Percentiles rank a stretch among this genome's conserved stretches.
Conservation (phyloP, 495 filamentous ascomycete genomes). For the Corynascus novoguineensis region DNA sequence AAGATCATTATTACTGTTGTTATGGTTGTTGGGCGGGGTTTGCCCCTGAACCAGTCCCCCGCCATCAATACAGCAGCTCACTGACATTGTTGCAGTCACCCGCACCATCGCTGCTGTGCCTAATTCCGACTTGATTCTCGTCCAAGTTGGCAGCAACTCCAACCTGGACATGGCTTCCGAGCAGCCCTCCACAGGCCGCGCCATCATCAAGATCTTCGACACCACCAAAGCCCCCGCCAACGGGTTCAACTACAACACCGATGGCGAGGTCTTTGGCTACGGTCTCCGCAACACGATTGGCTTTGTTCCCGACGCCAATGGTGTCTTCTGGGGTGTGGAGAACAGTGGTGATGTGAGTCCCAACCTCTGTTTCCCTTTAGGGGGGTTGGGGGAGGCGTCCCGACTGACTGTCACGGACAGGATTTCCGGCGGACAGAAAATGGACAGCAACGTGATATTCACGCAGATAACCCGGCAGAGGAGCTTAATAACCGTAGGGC, state of each 20-base stretch:
- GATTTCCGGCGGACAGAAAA: slow-evolving; percentile 33
- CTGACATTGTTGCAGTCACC: too few species aligned
- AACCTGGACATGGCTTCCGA: slow-evolving; percentile 53
- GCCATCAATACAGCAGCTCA: too few species aligned
- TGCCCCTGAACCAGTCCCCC: too few species aligned
- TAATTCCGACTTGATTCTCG: slow-evolving; percentile 45
- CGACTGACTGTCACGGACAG: slow-evolving; percentile 7
- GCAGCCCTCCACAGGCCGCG: slow-evolving; percentile 46
- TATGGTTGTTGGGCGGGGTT: too few species aligned
- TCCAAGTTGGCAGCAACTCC: slow-evolving; percentile 54
- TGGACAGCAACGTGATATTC: slow-evolving; percentile 51
- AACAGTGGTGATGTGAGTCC: slow-evolving; percentile 59
- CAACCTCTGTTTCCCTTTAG: slow-evolving; percentile 24
- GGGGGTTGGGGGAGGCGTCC: slow-evolving; percentile 1
- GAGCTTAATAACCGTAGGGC: slow-evolving; percentile 64
- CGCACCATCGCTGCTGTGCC: slow-evolving; percentile 56
- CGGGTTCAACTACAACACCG: slow-evolving; percentile 45
- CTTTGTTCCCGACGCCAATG: slow-evolving; percentile 54
- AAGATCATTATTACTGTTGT: too few species aligned
- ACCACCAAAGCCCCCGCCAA: slow-evolving; percentile 37
- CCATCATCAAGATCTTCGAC: slow-evolving; percentile 60
- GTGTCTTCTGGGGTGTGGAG: slow-evolving; percentile 62
- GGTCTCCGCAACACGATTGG: slow-evolving; percentile 65
- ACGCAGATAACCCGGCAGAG: slow-evolving; percentile 63
- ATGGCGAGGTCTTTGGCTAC: slow-evolving; percentile 57